A percentile compares a stretch with the other conserved stretches of the same genome.
phyloP scores from a whole-genome alignment of 2,329 filamentous ascomycete genomes.

The Madurella mycetomatis region DNA sequence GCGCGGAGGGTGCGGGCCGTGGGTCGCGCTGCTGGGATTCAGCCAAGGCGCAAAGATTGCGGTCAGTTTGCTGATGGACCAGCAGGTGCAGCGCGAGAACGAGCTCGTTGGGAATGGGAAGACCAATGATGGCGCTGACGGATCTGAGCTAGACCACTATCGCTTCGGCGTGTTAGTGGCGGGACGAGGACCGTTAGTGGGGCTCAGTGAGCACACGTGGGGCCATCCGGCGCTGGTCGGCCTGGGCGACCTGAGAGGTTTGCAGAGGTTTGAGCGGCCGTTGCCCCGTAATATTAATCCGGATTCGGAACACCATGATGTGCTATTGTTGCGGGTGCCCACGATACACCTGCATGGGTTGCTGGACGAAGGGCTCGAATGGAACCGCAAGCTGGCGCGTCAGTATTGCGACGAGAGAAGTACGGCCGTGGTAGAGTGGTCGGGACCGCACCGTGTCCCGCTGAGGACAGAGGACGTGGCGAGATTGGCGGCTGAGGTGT shows the following conservation, averaged over 20 bases:
- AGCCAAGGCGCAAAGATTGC: constrained; percentile 62
- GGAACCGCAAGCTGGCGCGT: constrained; percentile 53
- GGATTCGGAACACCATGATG: too few species aligned
- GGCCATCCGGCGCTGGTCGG: constrained; percentile 33
- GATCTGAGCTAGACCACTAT: constrained; percentile 35
- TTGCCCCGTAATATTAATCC: too few species aligned
- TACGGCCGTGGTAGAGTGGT: constrained; percentile 63
- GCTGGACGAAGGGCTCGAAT: constrained; percentile 53
- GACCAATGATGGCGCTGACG: constrained; percentile 22
- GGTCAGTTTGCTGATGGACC: constrained; percentile 54
- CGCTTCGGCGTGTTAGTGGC: constrained; percentile 60
- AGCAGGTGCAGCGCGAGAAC: constrained; percentile 49
- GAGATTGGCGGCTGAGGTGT: too few species aligned
- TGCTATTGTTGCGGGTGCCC: constrained; percentile 46
- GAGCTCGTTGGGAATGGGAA: constrained; percentile 15
- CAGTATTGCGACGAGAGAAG: constrained; percentile 56
- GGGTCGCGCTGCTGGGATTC: constrained; percentile 61
- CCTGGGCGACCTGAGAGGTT: constrained; percentile 36
- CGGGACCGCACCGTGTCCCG: constrained; percentile 66
- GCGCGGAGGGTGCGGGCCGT: constrained; percentile 49
- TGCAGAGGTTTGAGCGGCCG: too few species aligned
- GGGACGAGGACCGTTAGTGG: constrained; percentile 56
- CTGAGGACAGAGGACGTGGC: constrained; percentile 63
- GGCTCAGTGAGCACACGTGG: constrained; percentile 30
- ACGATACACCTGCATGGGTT: constrained; percentile 67